Evolutionary conservation across 2,329 filamentous ascomycete species (phyloP).

Genomic region (Aspergillus pseudoterreus): DNA sequence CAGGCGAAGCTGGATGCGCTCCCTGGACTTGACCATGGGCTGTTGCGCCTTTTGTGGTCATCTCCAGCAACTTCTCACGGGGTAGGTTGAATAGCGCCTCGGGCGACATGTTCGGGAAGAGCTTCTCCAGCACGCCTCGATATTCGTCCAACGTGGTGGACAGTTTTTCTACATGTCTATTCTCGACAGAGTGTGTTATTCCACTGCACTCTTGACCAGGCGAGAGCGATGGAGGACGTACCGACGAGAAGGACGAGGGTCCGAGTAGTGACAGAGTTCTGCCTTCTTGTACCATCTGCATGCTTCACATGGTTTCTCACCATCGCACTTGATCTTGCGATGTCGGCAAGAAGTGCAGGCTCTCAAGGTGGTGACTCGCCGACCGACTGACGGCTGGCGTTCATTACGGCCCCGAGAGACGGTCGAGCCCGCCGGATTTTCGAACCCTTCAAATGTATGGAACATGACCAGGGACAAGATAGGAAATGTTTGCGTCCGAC

Average conservation of each 20-base stretch:
- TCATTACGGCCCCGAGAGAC: constrained; percentile 28
- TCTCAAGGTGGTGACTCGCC: constrained; percentile 37
- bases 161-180: constrained; percentile 51
- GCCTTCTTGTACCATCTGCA: constrained; percentile 78
- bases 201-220: constrained; percentile 1
- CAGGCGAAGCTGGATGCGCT: constrained; percentile 37
- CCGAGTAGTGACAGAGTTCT: constrained; percentile 75
- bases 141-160: constrained; percentile 66
- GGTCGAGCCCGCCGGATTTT: constrained; percentile 29
- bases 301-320: constrained; percentile 75
- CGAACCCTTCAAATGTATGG: constrained; percentile 41
- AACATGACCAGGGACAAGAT: constrained; percentile 30
- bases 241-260: constrained; percentile 77
- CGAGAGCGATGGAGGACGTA: constrained; percentile 37
- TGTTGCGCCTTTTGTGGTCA: constrained; percentile 39
- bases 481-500: background rate
- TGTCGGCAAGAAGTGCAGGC: constrained; percentile 75
- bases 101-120: constrained; percentile 60
- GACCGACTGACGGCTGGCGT: constrained; percentile 31
- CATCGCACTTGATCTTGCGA: constrained; percentile 80
- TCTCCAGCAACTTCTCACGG: constrained; percentile 57
- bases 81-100: constrained; percentile 51
- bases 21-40: constrained; percentile 28
- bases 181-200: constrained; percentile 7
- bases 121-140: constrained; percentile 57